Percentiles rank a stretch among this genome's conserved stretches.
Evolutionary conservation across 192 early-diverging fungal species (phyloP).

Genomic region (Entophlyctis helioformis): DNA sequence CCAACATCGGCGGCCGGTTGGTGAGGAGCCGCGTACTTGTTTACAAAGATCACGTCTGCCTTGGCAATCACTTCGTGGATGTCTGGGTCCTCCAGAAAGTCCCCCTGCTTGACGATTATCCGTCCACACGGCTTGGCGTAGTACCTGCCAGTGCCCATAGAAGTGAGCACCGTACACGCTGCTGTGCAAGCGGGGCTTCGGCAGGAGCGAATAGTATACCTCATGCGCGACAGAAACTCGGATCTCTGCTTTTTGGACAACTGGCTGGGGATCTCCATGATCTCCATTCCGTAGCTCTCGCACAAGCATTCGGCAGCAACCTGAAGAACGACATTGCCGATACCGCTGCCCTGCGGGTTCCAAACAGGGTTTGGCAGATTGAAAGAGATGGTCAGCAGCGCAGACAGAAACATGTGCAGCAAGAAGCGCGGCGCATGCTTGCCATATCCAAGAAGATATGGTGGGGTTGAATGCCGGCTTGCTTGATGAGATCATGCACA

Average conservation of each 20-base stretch:
- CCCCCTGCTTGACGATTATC: constrained; percentile 61
- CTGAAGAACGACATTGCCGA: constrained; percentile 94
- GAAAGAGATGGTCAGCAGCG: too few relatives aligned
- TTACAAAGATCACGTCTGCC: constrained; percentile 90
- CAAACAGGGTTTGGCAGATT: too few relatives aligned
- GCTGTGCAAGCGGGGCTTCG: neutral
- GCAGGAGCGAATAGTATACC: constrained; percentile 16
- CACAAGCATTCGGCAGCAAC: constrained; percentile 83
- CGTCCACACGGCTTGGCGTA: constrained; percentile 30
- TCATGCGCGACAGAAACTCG: constrained; percentile 78
- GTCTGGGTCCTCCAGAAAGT: constrained; percentile 70
- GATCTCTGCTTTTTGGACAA: constrained; percentile 65
- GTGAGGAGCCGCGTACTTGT: constrained; percentile 42
- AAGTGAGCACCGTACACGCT: neutral
- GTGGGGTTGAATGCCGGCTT: constrained; percentile 45
- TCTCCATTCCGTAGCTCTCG: constrained; percentile 76
- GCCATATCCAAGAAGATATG: constrained; percentile 85
- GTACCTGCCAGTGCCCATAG: constrained; percentile 4
- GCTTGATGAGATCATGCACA: constrained; percentile 70
- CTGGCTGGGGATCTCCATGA: constrained; percentile 71
- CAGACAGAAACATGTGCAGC: too few relatives aligned
- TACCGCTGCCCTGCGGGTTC: constrained; percentile 65
- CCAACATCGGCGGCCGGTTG: too few relatives aligned
- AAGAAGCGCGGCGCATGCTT: too few relatives aligned
- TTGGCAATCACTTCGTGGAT: constrained; percentile 54